Evolutionary conservation across 2,329 filamentous ascomycete genomes (phyloP), one percentile per base, ranked within the genome.

Genomic region (Cordyceps pruinosa): DNA sequence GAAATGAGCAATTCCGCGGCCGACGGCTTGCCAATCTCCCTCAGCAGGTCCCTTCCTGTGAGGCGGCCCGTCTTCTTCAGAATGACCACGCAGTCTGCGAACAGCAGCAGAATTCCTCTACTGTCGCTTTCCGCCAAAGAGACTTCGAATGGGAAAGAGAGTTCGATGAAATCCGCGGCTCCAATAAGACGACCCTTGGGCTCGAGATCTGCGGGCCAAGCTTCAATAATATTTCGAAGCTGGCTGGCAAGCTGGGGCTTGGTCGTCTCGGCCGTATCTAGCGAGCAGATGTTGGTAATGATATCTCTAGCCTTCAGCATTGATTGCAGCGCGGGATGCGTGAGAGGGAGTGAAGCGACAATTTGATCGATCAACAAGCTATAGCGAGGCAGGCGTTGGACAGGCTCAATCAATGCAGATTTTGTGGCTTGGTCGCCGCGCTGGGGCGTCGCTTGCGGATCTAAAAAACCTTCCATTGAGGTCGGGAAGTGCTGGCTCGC

Each of bases 281-380:
- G 86, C 17, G 93, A 95, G 72, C 94, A 99, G 44, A 99, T 99
- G 55, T 96, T 94, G 21, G 92, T 91, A 63, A 99, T 91, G 54
- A 96, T 89, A 69, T 97, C 94, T 62, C 93, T 83, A 0, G 94
- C 92, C 68, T 90, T 92, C 42, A 97, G 81, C 73, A 99, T 86
- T 3, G 82, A 80, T 63, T 88, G 87, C 54, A 96, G 79, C 0
- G 92, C 92, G 3, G 91, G 89, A 68, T 97, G 92, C 9, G 88
- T 85, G 51, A 92, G 83, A 5, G 93, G 92, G 19, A 97, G 80
- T 60, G 88, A 91, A 62, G 87, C 85, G 48, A 94, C 83, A 67
- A 99, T 97, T 66, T 95, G 92, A 73, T 99, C 94, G 65, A 99
- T 97, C 67, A 97, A 87, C 35, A 99, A 78, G 66, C 90, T 97